phyloP scores from a whole-genome alignment of 2,329 filamentous ascomycete species.

The Aspergillus sp. region DNA sequence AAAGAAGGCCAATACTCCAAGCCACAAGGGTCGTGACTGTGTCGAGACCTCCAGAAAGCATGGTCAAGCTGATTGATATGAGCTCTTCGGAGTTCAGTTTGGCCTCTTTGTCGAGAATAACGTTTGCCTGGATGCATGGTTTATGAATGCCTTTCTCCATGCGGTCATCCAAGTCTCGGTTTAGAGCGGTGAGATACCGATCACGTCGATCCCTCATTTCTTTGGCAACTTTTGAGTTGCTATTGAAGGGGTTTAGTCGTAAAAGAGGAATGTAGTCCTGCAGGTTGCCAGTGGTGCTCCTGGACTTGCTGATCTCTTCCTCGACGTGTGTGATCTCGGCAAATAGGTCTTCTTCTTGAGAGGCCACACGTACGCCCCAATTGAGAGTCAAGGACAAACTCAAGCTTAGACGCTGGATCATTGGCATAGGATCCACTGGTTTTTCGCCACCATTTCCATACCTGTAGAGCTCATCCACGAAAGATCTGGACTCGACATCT shows the following conservation, averaged over 20 bases:
- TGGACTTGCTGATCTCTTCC: slow-evolving; percentile 69
- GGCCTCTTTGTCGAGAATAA: slow-evolving; percentile 65
- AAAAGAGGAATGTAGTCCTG: slow-evolving; percentile 76
- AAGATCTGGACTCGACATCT: slow-evolving; percentile 64
- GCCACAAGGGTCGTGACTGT: slow-evolving; percentile 67
- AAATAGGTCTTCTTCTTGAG: slow-evolving; percentile 63
- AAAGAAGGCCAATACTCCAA: slow-evolving; percentile 64
- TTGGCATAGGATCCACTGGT: slow-evolving; percentile 66
- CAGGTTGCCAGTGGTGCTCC: slow-evolving; percentile 77
- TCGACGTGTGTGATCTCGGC: slow-evolving; percentile 75
- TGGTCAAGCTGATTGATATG: slow-evolving; percentile 66
- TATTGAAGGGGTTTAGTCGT: slow-evolving; percentile 65
- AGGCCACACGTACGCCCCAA: slow-evolving; percentile 64
- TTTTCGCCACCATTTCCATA: slow-evolving; percentile 58
- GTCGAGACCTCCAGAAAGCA: slow-evolving; percentile 68
- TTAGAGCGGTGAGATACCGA: slow-evolving; percentile 60
- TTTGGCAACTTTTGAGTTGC: slow-evolving; percentile 59
- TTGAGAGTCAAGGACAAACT: slow-evolving; percentile 67
- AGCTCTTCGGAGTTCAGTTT: slow-evolving; percentile 65
- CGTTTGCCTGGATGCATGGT: slow-evolving; percentile 68
- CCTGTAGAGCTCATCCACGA: slow-evolving; percentile 61
- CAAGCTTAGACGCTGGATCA: slow-evolving; percentile 66
- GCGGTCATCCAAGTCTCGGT: slow-evolving; percentile 60
- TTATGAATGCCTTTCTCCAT: slow-evolving; percentile 63
- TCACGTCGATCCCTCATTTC: slow-evolving; percentile 64